Base-by-base conservation (phyloP, 179 eudicot species). In the Spinacia oleracea region DNA sequence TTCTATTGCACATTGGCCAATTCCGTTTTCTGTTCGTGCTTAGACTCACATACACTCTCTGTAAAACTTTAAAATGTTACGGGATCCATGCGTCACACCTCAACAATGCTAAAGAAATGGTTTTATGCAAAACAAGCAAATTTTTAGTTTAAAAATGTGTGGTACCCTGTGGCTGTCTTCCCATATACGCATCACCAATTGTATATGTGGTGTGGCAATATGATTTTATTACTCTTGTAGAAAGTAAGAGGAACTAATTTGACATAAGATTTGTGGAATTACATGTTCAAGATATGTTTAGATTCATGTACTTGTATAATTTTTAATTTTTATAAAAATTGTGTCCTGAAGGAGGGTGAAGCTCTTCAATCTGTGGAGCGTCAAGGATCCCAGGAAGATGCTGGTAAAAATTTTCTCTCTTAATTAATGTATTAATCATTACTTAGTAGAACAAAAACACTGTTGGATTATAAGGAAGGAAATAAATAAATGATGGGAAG, bases 311-410 rank as follows among this genome's bases (percentile, higher is more conserved):
- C 69, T n/a, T n/a, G 32, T 43, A 5, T 70, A 10, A 15, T 8
- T 8, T 20, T 50, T 29, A 18, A 73, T 69, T 75, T 59, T 56
- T 71, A 72, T 48, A 9, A 9, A 32, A 63, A 11, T 45, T 72
- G 10, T 70, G 31, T n/a, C 64, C 27, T 58, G 65, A 73, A 89
- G 96, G 88, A 82, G 56, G 77, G 78, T 63, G 83, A 84, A 81
- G 80, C 81, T 74, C 60, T 72, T 86, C 86, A 78, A 74, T 78
- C 59, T 45, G 56, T 66, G 63, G 88, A 79, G 80, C 85, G 73
- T 75, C 81, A 53, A 40, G 75, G 66, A 27, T 42, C 21, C 70
- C 77, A 83, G 23, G 84, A 76, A 77, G 72, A 55, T 76, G 89
- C 83, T 79, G 86, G 82, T 78, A 79, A 76, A 51, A 76, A 67